Conservation (phyloP, 352 stramenopile genomes). For the Pelagophyceae sp. region DNA sequence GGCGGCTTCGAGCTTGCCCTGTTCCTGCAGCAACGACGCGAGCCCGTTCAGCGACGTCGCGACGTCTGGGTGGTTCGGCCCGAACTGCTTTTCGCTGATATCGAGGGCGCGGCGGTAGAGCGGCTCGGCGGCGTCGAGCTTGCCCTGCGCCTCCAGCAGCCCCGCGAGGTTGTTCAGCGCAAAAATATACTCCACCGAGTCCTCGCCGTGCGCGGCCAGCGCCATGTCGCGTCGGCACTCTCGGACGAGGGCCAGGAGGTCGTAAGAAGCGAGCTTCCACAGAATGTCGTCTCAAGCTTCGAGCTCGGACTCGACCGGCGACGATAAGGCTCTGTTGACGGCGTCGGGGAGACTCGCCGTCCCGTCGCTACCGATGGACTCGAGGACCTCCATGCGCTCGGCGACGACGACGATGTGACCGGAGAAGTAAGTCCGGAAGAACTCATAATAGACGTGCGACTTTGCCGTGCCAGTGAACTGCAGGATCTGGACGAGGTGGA, state of each 20-base stretch:
- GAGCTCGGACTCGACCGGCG: neutral
- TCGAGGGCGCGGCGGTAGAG: slow-evolving; percentile 21
- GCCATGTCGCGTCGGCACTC: neutral
- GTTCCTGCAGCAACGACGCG: slow-evolving; percentile 23
- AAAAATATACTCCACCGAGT: neutral
- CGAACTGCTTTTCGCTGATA: slow-evolving; percentile 30
- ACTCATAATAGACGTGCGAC: too few species aligned
- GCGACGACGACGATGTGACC: too few species aligned
- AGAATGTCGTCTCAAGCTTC: neutral
- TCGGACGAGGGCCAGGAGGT: neutral
- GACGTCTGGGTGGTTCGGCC: slow-evolving; percentile 25
- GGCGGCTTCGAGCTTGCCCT: slow-evolving; percentile 19
- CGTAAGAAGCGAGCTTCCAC: neutral
- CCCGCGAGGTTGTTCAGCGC: neutral
- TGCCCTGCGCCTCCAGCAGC: neutral
- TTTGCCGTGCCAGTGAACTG: too few species aligned
- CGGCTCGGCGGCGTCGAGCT: slow-evolving; percentile 23
- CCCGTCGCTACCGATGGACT: neutral
- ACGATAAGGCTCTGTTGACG: neutral
- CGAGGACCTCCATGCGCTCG: too few species aligned
- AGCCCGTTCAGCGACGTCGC: slow-evolving; percentile 27
- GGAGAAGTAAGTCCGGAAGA: too few species aligned
- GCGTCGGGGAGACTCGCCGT: neutral
- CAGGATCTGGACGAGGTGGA: too few species aligned
- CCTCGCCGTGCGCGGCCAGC: neutral